Base-by-base conservation (phyloP, 1,284 basidiomycete genomes). In the Vanrija humicola region DNA sequence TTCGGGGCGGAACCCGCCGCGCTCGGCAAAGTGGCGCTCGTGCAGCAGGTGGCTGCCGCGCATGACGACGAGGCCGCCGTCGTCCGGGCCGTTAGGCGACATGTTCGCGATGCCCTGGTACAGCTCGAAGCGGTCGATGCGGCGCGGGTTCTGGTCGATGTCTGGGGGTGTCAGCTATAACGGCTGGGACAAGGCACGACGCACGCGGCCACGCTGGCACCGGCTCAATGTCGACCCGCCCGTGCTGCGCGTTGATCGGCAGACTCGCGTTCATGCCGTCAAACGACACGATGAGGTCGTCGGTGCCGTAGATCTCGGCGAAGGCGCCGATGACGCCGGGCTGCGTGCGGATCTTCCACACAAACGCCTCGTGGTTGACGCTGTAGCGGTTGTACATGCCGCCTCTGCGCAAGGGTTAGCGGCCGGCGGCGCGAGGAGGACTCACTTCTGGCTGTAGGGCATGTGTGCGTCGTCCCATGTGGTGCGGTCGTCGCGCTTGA, bases 261-360 rank as follows among this genome's bases (percentile, higher is more conserved):
- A 62, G 28, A 3, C 56, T 54, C 19, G 51, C 55, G 38, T 56
- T 58, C 43, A 59, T 54, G 23, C 56, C 56, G 23, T 69, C 68
- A 43, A 69, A 70, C 10, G 63, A 63, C 19, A 62, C 63, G 28
- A 75, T 63, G 15, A 75, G 62, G 40, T 75, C 67, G 28, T 70
- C 53, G 5, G 67, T 72, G 15, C 64, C 68, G 64, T 68, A 72
- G 26, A 73, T 56, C 34, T 67, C 52, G 29, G 54, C 56, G 44
- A 74, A 74, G 5, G 63, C 57, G 25, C 62, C 58, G 21, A 65
- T 53, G 38, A 74, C 61, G 2, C 55, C 61, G 4, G 60, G 63
- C 48, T 70, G 39, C 6, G 54, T 23, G 25, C 69, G 50, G 48
- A 70, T 70, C 18, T 67, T 62, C 72, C 72, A 73, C 1, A 69